These are phyloP conservation scores for Prunus persica DNA, from an alignment of 306 rosid species.

Conservation along the genomic window DNA sequence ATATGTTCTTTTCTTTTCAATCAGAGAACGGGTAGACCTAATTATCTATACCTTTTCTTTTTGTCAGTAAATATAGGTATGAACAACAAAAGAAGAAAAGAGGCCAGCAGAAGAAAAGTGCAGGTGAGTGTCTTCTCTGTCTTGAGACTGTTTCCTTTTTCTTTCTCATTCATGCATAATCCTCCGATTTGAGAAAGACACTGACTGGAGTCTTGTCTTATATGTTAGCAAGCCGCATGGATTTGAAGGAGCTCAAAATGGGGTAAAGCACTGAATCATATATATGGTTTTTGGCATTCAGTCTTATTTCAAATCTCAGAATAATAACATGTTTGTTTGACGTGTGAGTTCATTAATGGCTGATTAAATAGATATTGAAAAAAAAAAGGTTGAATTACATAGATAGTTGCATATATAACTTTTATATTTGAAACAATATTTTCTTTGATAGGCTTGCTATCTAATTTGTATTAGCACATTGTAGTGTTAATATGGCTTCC, in stretches of 20 bases:
- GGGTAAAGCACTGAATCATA: constrained; percentile 53
- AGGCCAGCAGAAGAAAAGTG: constrained; percentile 94
- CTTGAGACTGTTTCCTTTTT: constrained; percentile 29
- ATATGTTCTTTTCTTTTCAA: not conserved
- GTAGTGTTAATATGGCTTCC: no score
- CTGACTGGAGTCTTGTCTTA: constrained; percentile 46
- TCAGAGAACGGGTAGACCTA: constrained; percentile 2
- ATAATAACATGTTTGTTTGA: not conserved
- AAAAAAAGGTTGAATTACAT: not conserved
- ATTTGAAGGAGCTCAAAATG: constrained; percentile 98
- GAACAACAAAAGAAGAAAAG: constrained; percentile 92
- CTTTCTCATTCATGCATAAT: constrained; percentile 25
- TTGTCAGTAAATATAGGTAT: constrained; percentile 85
- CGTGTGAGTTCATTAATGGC: not conserved
- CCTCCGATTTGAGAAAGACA: constrained; percentile 31
- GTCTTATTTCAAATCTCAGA: not conserved
- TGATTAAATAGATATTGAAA: not conserved
- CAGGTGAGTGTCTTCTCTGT: constrained; percentile 58
- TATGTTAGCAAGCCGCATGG: constrained; percentile 91
- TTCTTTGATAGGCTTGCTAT: no score
- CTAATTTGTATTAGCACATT: no score
- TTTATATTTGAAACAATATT: not conserved
- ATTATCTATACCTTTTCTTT: constrained; percentile 20
- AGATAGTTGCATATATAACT: not conserved
- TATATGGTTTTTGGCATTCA: not conserved